phyloP scores from a whole-genome alignment of 352 stramenopile species.

The Globisporangium alternatum region DNA sequence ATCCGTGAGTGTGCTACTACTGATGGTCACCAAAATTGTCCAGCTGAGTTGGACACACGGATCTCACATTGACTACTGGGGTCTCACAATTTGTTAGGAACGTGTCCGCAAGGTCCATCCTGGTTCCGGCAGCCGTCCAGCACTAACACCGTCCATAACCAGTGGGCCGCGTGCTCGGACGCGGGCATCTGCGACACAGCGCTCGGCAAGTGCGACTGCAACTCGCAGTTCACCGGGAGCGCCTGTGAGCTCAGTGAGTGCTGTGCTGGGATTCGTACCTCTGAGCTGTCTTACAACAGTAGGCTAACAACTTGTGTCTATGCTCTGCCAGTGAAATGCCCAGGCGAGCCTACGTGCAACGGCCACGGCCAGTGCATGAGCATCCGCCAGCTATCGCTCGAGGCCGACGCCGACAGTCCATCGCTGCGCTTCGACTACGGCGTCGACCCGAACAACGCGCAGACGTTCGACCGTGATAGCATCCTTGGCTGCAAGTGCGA shows the following conservation, averaged over 20 bases:
- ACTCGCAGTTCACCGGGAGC: conserved; percentile 49
- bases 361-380: conserved; percentile 79
- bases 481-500: conserved; percentile 90
- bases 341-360: conserved; percentile 44
- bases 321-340: conserved; percentile 51
- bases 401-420: conserved; percentile 50
- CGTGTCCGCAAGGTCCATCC: conserved; percentile 52
- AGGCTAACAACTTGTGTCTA: neutral
- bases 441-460: conserved; percentile 53
- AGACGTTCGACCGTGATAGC: conserved; percentile 77
- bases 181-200: conserved; percentile 49
- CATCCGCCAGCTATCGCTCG: conserved; percentile 59
- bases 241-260: conserved; percentile 55
- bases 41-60: neutral
- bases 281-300: neutral
- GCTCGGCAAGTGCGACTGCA: conserved; percentile 59
- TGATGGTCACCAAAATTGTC: neutral
- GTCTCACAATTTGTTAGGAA: conserved; percentile 28
- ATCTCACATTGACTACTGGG: neutral
- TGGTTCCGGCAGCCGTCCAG: conserved; percentile 53
- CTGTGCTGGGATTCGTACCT: neutral
- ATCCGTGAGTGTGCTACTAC: conserved; percentile 28
- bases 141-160: conserved; percentile 49
- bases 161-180: conserved; percentile 58
- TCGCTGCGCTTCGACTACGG: conserved; percentile 66